A percentile compares a stretch with the other conserved stretches of the same genome.
phyloP scores from a whole-genome alignment of 441 rosid genomes.

The Brassica balearica region DNA sequence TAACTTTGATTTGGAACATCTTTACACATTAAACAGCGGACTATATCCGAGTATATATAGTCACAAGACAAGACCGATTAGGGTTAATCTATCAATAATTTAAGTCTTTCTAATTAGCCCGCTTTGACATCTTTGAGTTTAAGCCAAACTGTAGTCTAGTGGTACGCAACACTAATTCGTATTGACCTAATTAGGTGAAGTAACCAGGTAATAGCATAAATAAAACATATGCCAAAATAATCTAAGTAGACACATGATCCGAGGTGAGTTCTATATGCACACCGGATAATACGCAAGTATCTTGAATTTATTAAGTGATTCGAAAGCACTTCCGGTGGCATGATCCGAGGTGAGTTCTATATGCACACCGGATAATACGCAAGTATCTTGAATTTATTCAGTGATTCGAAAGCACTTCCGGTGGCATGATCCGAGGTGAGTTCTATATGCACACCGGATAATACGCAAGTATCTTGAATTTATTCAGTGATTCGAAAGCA shows the following conservation, averaged over 20 bases:
- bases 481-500: conserved; percentile 6
- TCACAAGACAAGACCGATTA: background rate
- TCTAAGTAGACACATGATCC: background rate
- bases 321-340: conserved; percentile 11
- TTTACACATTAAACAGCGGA: background rate
- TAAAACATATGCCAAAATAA: background rate
- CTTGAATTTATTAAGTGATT: background rate
- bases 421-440: conserved; percentile 23
- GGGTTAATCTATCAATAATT: background rate
- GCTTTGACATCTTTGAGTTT: background rate
- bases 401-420: conserved; percentile 17
- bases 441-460: conserved; percentile 28
- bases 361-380: conserved; percentile 37
- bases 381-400: background rate
- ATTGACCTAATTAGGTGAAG: background rate
- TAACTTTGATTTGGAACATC: background rate
- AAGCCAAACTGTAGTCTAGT: background rate
- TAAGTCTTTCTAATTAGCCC: background rate
- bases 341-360: conserved; percentile 24
- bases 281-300: conserved; percentile 38
- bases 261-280: conserved; percentile 26
- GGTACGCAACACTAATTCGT: background rate
- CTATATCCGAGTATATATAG: background rate
- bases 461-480: conserved; percentile 23
- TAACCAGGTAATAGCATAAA: background rate